These are phyloP conservation scores for Krasilnikovozyma curviuscula DNA, from an alignment of 768 basidiomycete species.

Conservation along the genomic window DNA sequence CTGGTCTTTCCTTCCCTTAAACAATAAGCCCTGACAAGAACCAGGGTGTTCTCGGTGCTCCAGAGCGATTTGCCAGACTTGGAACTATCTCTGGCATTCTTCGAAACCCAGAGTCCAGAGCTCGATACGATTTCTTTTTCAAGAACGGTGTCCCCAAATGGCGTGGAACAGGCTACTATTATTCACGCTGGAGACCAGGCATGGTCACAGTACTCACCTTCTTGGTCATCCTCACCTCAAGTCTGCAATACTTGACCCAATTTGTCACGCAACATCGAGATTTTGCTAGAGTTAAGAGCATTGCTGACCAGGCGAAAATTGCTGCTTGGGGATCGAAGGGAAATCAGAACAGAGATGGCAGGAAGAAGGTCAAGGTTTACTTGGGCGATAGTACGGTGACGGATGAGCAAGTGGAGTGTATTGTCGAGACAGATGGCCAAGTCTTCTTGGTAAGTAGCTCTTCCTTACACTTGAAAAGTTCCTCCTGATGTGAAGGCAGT, in stretches of 20 bases:
- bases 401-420: slow-evolving; percentile 17
- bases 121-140: slow-evolving; percentile 65
- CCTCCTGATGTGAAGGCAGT: slow-evolving; percentile 62
- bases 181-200: slow-evolving; percentile 77
- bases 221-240: slow-evolving; percentile 55
- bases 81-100: slow-evolving; percentile 71
- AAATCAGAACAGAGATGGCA: slow-evolving; percentile 4
- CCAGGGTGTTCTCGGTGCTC: slow-evolving; percentile 46
- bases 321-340: slow-evolving; percentile 6
- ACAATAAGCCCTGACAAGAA: slow-evolving; percentile 82
- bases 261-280: slow-evolving; percentile 57
- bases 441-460: slow-evolving; percentile 23
- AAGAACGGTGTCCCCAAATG: slow-evolving; percentile 94
- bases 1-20: not conserved
- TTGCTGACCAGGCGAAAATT: slow-evolving; percentile 9
- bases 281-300: slow-evolving; percentile 39
- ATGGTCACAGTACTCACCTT: slow-evolving; percentile 62
- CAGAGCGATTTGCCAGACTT: slow-evolving; percentile 79
- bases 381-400: slow-evolving; percentile 20
- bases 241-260: slow-evolving; percentile 63
- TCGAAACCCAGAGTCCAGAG: slow-evolving; percentile 50
- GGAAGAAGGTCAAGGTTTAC: slow-evolving; percentile 24
- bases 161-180: slow-evolving; percentile 88
- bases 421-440: slow-evolving; percentile 21
- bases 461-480: slow-evolving; percentile 39